Conservation (phyloP, 139 green algal species). For the Chlorella sp. region DNA sequence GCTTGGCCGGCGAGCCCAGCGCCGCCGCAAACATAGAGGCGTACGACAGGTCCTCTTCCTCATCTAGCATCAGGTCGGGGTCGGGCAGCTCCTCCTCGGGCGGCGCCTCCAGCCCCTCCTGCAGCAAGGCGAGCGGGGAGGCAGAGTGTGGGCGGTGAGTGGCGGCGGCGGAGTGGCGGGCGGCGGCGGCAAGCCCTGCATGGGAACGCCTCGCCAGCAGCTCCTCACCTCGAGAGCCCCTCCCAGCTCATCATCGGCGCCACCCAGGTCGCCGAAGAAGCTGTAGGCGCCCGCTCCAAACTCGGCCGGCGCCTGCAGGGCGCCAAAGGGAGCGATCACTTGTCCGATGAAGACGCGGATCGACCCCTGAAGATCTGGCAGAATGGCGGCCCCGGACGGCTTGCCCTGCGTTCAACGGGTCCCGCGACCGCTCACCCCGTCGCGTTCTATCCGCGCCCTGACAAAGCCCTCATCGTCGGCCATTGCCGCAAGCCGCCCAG, state of each 20-base stretch:
- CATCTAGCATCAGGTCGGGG: conserved; percentile 42
- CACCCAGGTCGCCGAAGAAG: conserved; percentile 72
- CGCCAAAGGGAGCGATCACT: no score
- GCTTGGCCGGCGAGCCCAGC: neutral
- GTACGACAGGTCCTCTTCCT: conserved; percentile 67
- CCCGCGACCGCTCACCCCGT: neutral
- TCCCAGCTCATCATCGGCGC: conserved; percentile 48
- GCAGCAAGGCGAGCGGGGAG: conserved; percentile 1
- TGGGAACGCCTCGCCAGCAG: no score
- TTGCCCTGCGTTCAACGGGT: neutral
- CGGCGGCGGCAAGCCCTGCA: no score
- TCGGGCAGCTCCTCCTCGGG: conserved; percentile 52
- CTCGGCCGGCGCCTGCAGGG: neutral
- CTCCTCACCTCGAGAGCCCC: conserved; percentile 61
- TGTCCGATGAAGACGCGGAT: no score
- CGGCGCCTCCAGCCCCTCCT: conserved; percentile 80
- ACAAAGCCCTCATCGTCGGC: conserved; percentile 38
- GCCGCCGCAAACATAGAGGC: conserved; percentile 64
- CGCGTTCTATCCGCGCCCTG: neutral
- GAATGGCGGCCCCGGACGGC: neutral
- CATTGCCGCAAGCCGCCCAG: neutral
- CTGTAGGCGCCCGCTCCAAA: conserved; percentile 49
- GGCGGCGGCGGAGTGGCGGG: neutral
- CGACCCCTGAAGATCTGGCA: no score
- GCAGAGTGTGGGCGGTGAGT: no score